Evolutionary conservation across 495 filamentous ascomycete species (phyloP), one percentile per base, ranked within the genome.

Genomic region (Halenospora varia): DNA sequence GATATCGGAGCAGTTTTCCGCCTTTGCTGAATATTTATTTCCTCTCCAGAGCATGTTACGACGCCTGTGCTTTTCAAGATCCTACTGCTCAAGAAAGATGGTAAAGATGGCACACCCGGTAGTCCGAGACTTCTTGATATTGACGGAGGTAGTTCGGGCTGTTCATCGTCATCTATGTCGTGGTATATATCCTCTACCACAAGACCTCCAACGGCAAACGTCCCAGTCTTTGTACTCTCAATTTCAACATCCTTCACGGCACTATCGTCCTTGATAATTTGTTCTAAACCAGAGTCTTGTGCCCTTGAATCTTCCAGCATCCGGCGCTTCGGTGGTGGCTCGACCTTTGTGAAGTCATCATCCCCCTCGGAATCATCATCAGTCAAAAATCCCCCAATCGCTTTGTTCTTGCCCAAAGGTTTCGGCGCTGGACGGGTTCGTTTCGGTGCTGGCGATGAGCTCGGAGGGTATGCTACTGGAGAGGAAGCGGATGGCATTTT

Each of bases 401-500:
- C 56, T 66, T 76, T 20, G 52, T 26, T 51, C 66, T 71, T 54
- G 62, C 74, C 67, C 20, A 70, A 49, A 26, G 59, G 35, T 52
- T 74, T 66, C 19, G 19, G 19, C 39, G 66, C 55, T 62, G 70
- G 68, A 59, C 73, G 71, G 41, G 74, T 70, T 51, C 74, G 76
- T 65, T 83, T 86, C 44, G 72, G 68, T 25, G 50, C 49, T 22
- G 73, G 77, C 6, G 78, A 75, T 2, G 81, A 83, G 59, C 75
- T 82, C 13, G 74, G 68, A 1, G 84, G 82, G 62, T 82, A 82
- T n/a, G 71, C 65, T 15, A 82, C 68, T 19, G 85, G 82, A 15
- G 86, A 86, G 1, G 86, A 87, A 13, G 82, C 77, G 40, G 82
- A 73, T 8, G 82, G 77, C 82, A 89, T 88, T 25, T 71, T 81